Base-by-base conservation (phyloP, 306 rosid genomes). In the Cucumis hystrix region DNA sequence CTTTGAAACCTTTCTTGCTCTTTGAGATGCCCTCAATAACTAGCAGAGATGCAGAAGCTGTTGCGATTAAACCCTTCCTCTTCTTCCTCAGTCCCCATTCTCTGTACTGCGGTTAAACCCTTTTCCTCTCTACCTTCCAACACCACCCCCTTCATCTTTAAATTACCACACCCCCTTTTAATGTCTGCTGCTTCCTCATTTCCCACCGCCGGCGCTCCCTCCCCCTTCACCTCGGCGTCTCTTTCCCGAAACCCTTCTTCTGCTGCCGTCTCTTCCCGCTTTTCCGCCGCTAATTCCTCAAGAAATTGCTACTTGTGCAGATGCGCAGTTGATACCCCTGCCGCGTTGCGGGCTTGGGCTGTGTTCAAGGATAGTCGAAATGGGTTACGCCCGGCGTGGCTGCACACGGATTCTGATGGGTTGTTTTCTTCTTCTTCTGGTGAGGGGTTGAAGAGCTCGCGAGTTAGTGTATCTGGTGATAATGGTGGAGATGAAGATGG, bases 41-140 rank as follows among this genome's bases (percentile, higher is more conserved):
- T 41, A 85, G 74, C 37, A 86, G 91, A 21, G 72, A 91, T 91
- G 97, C 93, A 84, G 91, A 91, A 89, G 76, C 86, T 91, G 84
- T 81, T 87, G 71, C 90, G 93, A 35, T 78, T 79, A 79, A 81
- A 77, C 85, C 80, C 86, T 76, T 76, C 79, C 0, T 76, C 79
- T 76, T 76, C 79, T 76, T 75, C 79, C 12, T 82, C 88, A 30
- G 79, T 70, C 58, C 86, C 89, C 49, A 76, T 88, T 76, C 73
- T 85, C 41, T 83, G 87, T 72, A 83, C 88, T 61, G 67, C 76
- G 65, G 79, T 79, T 85, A 87, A 59, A 62, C 59, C 35, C 65
- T 10, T 80, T 35, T 49, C 60, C 54, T 68, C 85, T 37, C 76
- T 74, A 1, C 80, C 75, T 56, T n/a, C 70, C 37, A 82, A 51